These are phyloP conservation scores for Cladosporium sp. DNA, from an alignment of 2,329 filamentous ascomycete genomes.

Conservation along the genomic window DNA sequence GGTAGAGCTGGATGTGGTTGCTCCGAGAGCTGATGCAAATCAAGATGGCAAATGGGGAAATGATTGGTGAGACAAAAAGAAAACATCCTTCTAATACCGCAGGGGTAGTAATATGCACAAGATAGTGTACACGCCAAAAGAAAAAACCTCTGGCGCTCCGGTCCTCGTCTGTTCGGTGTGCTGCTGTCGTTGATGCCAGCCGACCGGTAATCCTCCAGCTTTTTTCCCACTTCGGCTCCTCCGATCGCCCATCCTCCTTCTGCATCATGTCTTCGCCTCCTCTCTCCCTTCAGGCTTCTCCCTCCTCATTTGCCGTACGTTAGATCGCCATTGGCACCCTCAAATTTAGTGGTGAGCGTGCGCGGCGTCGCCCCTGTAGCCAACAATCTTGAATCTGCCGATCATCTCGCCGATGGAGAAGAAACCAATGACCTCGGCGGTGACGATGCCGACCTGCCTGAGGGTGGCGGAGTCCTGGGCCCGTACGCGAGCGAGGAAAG, in stretches of 20 bases:
- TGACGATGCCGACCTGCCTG: constrained; percentile 68
- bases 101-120: constrained; percentile 11
- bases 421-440: constrained; percentile 88
- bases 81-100: constrained; percentile 11
- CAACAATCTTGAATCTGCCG: constrained; percentile 89
- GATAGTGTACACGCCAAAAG: constrained; percentile 13
- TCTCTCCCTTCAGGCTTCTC: background rate
- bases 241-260: background rate
- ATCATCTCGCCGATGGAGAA: constrained; percentile 98
- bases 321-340: background rate
- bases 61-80: constrained; percentile 1
- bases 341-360: constrained; percentile 16
- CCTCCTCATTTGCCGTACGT: background rate
- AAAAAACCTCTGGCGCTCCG: constrained; percentile 8
- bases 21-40: too few relatives aligned
- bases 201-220: background rate
- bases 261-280: background rate
- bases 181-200: constrained; percentile 5
- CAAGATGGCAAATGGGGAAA: too few relatives aligned
- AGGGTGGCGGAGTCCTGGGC: constrained; percentile 69
- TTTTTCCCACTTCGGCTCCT: background rate
- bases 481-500: constrained; percentile 56
- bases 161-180: background rate
- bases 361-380: constrained; percentile 56
- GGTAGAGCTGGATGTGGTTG: too few relatives aligned